Evolutionary conservation across 768 basidiomycete genomes (phyloP).

Genomic region (Butyriboletus loyo): DNA sequence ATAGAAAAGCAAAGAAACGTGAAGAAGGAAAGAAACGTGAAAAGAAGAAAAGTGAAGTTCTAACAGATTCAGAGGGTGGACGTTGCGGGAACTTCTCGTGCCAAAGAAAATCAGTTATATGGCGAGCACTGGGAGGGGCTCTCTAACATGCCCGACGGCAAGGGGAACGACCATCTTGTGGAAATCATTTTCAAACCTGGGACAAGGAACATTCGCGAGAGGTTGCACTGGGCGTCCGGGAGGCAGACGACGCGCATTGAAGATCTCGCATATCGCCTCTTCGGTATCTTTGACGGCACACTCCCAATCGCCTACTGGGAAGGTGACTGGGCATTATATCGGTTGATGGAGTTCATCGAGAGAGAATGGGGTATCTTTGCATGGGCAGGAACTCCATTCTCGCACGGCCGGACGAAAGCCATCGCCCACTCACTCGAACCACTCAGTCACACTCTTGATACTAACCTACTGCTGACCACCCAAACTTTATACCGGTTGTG

Average conservation of each 20-base stretch:
- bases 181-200: conserved; percentile 8
- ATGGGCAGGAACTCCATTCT: conserved; percentile 19
- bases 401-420: conserved; percentile 7
- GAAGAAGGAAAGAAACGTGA: too few relatives aligned
- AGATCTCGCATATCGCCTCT: conserved; percentile 24
- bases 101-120: conserved; percentile 10
- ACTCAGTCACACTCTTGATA: background rate
- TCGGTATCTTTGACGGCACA: conserved; percentile 24
- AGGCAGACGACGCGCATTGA: conserved; percentile 24
- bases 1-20: too few relatives aligned
- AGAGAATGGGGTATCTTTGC: conserved; percentile 24
- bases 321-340: conserved; percentile 23
- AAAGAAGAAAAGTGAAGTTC: too few relatives aligned
- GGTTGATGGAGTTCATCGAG: conserved; percentile 24
- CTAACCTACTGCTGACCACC: background rate
- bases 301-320: conserved; percentile 15
- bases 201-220: conserved; percentile 10
- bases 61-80: too few relatives aligned
- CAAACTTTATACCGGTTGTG: background rate
- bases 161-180: conserved; percentile 1
- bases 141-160: conserved; percentile 3
- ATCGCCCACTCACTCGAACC: conserved; percentile 15
- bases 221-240: conserved; percentile 23
- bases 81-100: conserved; percentile 13
- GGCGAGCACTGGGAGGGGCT: conserved; percentile 8